Conservation (phyloP, 805 yeast species). For the Candida easanensis region DNA sequence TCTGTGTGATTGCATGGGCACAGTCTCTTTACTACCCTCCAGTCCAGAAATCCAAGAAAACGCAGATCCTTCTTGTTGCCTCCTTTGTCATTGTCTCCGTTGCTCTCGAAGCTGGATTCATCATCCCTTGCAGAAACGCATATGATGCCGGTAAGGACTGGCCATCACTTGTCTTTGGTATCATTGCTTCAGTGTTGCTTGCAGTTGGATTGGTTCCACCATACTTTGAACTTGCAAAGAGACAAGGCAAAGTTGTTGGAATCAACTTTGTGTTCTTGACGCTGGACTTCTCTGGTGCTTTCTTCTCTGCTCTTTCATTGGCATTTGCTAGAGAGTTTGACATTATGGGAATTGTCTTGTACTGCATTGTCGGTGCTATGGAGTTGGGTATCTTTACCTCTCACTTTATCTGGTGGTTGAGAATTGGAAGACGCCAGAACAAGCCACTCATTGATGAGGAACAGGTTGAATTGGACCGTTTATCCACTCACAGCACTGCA, state of each 20-base stretch:
- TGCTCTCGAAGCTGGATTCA: slow-evolving; percentile 68
- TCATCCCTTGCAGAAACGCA: slow-evolving; percentile 63
- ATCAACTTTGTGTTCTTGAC: slow-evolving; percentile 77
- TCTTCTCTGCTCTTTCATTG: slow-evolving; percentile 66
- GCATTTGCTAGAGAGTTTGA: slow-evolving; percentile 68
- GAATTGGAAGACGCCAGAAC: slow-evolving; percentile 32
- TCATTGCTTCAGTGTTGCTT: slow-evolving; percentile 70
- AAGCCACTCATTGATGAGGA: slow-evolving; percentile 7
- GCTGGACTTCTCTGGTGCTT: slow-evolving; percentile 80
- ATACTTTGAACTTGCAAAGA: slow-evolving; percentile 75
- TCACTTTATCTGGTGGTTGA: slow-evolving; percentile 66
- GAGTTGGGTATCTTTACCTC: slow-evolving; percentile 76
- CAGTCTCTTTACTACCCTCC: slow-evolving; percentile 82
- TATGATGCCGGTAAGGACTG: slow-evolving; percentile 52
- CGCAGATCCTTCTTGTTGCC: slow-evolving; percentile 34
- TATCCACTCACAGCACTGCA: not conserved
- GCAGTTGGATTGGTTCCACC: slow-evolving; percentile 86
- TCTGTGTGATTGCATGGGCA: slow-evolving; percentile 63
- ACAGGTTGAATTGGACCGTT: not conserved
- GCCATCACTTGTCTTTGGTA: slow-evolving; percentile 82
- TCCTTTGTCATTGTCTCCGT: slow-evolving; percentile 43
- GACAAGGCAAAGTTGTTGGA: slow-evolving; percentile 84
- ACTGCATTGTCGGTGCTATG: slow-evolving; percentile 66
- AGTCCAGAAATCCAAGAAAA: slow-evolving; percentile 33
- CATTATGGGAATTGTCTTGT: slow-evolving; percentile 74